Evolutionary conservation across 805 yeast species (phyloP).

Genomic region (Wickerhamiella domercqiae): DNA sequence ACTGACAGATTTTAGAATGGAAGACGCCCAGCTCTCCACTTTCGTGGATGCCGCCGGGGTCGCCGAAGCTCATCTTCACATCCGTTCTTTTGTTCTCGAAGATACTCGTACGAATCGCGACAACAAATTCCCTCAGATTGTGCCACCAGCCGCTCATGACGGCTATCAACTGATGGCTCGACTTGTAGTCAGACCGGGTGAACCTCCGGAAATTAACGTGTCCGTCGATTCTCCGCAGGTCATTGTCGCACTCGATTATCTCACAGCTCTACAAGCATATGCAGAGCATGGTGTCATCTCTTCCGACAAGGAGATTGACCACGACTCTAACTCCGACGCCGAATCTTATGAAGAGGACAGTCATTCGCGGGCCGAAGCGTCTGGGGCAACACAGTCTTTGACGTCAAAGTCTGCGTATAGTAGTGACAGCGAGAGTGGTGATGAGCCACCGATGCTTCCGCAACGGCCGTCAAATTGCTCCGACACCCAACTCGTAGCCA

Average conservation of each 20-base stretch:
- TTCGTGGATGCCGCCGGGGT: constrained; percentile 38
- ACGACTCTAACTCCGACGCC: constrained; percentile 8
- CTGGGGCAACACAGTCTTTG: not conserved
- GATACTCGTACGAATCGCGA: constrained; percentile 51
- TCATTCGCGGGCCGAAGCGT: not conserved
- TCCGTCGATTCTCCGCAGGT: constrained; percentile 66
- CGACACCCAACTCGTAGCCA: not conserved
- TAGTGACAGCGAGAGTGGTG: not conserved
- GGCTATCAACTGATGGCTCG: constrained; percentile 57
- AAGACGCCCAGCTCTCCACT: constrained; percentile 39
- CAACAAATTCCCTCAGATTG: constrained; percentile 64
- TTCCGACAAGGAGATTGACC: constrained; percentile 11
- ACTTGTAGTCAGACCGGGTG: constrained; percentile 18
- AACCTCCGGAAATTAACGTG: constrained; percentile 11
- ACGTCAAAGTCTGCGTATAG: not conserved
- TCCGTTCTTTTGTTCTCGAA: constrained; percentile 59
- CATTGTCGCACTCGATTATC: constrained; percentile 71
- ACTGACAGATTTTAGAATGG: constrained; percentile 44
- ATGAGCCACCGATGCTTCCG: no score
- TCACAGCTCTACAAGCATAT: constrained; percentile 59
- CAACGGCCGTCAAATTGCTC: no score
- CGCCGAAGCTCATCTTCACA: constrained; percentile 42
- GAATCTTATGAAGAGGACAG: not conserved
- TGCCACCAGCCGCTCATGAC: constrained; percentile 51
- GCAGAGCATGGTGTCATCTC: constrained; percentile 35